These are phyloP conservation scores for Ottelia alismoides DNA, from an alignment of 106 monocot genomes.

Conservation along the genomic window DNA sequence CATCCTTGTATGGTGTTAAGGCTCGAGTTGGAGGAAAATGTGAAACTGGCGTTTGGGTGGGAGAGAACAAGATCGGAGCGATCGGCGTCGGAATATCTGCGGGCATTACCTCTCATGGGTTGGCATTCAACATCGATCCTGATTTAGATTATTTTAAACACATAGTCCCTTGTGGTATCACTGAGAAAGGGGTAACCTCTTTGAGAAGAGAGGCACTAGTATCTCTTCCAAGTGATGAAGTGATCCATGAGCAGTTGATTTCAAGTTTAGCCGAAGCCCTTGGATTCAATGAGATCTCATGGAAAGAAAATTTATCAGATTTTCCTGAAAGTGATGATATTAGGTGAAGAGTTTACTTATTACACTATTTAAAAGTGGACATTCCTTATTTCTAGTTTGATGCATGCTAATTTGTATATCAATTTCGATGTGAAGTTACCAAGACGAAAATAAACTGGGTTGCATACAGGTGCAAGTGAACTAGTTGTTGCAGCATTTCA, in stretches of 20 bases:
- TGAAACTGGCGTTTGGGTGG: constrained; percentile 88
- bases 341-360: no score
- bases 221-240: constrained; percentile 51
- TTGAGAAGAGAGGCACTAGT: constrained; percentile 41
- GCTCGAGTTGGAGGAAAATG: constrained; percentile 40
- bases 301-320: constrained; percentile 16
- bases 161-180: constrained; percentile 93
- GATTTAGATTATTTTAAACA: constrained; percentile 65
- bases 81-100: constrained; percentile 72
- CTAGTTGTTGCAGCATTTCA: no score
- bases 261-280: constrained; percentile 25
- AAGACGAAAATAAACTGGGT: no score
- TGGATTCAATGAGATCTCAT: constrained; percentile 18
- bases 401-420: no score
- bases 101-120: constrained; percentile 78
- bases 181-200: constrained; percentile 75
- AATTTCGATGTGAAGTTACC: no score
- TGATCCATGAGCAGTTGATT: constrained; percentile 55
- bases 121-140: constrained; percentile 82
- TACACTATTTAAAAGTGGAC: no score
- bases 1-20: constrained; percentile 48
- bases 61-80: constrained; percentile 75
- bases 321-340: not conserved
- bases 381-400: no score
- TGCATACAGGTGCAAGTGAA: no score